Evolutionary conservation across 108 stramenopile species (phyloP).

Genomic region (Skeletonema menzelii): DNA sequence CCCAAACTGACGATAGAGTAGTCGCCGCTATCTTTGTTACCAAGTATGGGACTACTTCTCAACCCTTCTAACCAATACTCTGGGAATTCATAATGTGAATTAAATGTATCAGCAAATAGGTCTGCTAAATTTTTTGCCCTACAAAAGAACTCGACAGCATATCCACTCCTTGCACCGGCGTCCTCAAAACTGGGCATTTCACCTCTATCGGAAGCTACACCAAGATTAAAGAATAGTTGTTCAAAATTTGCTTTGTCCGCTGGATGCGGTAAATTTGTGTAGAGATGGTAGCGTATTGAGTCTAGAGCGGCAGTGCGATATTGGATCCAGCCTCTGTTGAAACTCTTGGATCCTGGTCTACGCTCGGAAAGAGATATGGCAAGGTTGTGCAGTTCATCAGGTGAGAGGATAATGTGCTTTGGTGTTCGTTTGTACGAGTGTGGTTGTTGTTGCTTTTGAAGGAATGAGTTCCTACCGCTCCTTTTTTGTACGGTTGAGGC

Average conservation of each 20-base stretch:
- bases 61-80: constrained; percentile 27
- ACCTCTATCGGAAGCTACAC: constrained; percentile 52
- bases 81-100: constrained; percentile 7
- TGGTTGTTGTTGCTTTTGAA: background rate
- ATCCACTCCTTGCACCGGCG: constrained; percentile 55
- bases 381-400: constrained; percentile 31
- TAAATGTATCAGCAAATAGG: constrained; percentile 32
- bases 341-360: constrained; percentile 21
- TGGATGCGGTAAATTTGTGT: constrained; percentile 33
- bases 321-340: constrained; percentile 30
- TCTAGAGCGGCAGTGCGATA: constrained; percentile 26
- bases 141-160: constrained; percentile 59
- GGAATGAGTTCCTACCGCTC: constrained; percentile 1
- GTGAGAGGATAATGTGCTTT: constrained; percentile 1
- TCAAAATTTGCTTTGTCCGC: constrained; percentile 23
- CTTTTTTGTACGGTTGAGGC: background rate
- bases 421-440: background rate
- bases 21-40: background rate
- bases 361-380: constrained; percentile 11
- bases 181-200: constrained; percentile 53
- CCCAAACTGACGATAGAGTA: constrained; percentile 45
- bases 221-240: constrained; percentile 38
- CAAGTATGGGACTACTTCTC: constrained; percentile 10
- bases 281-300: constrained; percentile 40
- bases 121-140: constrained; percentile 49